A percentile compares a stretch with the other conserved stretches of the same genome.
phyloP scores from a whole-genome alignment of 2,329 filamentous ascomycete species.

The Colletotrichum sp. region DNA sequence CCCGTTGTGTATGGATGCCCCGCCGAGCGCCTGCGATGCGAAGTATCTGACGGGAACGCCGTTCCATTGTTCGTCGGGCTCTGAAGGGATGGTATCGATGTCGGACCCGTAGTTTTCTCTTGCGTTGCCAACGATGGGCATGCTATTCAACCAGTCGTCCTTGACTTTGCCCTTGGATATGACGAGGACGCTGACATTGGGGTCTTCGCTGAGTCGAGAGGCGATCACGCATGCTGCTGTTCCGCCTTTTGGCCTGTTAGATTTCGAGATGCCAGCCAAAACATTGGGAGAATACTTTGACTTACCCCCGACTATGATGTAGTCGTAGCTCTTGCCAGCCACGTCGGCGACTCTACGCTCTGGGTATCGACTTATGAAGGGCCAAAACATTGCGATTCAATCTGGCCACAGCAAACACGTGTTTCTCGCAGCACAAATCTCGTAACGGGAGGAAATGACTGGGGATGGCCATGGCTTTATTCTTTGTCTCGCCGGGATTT shows the following conservation, averaged over 20 bases:
- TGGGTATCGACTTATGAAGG: constrained; percentile 29
- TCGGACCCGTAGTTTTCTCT: constrained; percentile 25
- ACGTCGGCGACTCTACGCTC: constrained; percentile 25
- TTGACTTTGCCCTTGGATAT: constrained; percentile 37
- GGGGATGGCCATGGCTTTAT: background rate
- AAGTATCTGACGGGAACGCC: constrained; percentile 24
- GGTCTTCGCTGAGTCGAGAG: constrained; percentile 45
- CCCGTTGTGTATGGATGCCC: constrained; percentile 35
- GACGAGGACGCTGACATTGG: constrained; percentile 39
- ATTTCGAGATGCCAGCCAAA: background rate
- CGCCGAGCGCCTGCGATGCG: constrained; percentile 35
- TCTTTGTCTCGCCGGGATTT: background rate
- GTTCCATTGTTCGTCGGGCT: constrained; percentile 27
- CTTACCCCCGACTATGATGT: constrained; percentile 47
- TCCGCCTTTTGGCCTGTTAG: constrained; percentile 35
- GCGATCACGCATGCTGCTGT: constrained; percentile 54
- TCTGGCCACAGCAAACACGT: background rate
- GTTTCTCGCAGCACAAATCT: too few species aligned
- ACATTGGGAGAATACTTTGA: background rate
- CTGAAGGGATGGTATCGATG: constrained; percentile 28
- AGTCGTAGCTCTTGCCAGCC: constrained; percentile 42
- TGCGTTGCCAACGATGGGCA: constrained; percentile 35
- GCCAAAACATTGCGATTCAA: constrained; percentile 26
- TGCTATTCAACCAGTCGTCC: constrained; percentile 32
- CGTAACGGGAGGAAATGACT: background rate